Evolutionary conservation across 2,329 filamentous ascomycete species (phyloP), one percentile per base, ranked within the genome.

Genomic region (Diplodia scrobiculata): DNA sequence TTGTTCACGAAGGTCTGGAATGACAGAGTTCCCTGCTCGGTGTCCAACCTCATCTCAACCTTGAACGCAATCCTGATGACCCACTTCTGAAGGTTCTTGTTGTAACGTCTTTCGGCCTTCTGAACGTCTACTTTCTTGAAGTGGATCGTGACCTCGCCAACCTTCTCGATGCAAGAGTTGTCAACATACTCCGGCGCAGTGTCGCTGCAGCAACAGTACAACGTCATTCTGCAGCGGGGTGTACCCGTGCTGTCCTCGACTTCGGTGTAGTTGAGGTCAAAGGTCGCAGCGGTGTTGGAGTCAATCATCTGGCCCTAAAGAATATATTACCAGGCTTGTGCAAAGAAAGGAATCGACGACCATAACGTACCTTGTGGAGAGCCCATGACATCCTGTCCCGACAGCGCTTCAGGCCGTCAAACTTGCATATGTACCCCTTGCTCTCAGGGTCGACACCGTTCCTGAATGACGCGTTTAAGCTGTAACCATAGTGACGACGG

Each of bases 401-500:
- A 1, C 51, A 58, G 19, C 1, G 34, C 45, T 51, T 59, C 21
- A 0, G 0, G 0, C 53, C 53, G 1, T 25, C 1, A 9, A 25
- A 65, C 1, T 17, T 17, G 10, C 21, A 13, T 2, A 52, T n/a
- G 14, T 19, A 32, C 0, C 14, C 2, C 3, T 5, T 13, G 5
- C 29, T 4, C 5, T 41, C n/a, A 2, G 41, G 53, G 17, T 66
- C 64, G 6, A 34, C 45, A 1, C 54, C 53, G 13, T 52, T 0
- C 7, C 29, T 11, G 53, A 66, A 66, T 10, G 7, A 1, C 41
- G 5, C 0, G 13, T 0, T 0, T 2, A 17, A 7, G 5, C 4
- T 13, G 25, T 25, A 62, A 9, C 64, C 64, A 13, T 66, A 66
- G 19, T 66, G 41, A 4, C 54, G 54, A 9, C 64, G 19, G 1